Evolutionary conservation across 257 asterid genomes (phyloP), one percentile per base, ranked within the genome.

Genomic region (Apocynum venetum): DNA sequence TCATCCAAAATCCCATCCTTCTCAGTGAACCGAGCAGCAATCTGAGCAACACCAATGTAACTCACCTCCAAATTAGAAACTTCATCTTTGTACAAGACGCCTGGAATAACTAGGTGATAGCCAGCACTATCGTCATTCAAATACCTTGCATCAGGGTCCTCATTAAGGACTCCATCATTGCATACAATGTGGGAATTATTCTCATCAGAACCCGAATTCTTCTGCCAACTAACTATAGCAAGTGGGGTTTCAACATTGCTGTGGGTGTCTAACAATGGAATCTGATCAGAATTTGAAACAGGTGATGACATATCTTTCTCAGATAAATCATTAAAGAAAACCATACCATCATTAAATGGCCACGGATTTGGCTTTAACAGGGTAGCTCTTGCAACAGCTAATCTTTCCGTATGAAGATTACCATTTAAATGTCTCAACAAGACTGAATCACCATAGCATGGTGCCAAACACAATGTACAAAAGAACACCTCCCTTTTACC

Each of bases 291-390:
- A 67, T 80, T 73, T 19, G 83, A 65, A 71, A 65, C 74, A 77
- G 81, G 75, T 15, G 56, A 63, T 6, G 61, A 64, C 68, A 82
- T 71, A 68, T 78, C 84, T 56, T 84, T 73, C 81, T 85, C 91
- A 63, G 76, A 78, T 4, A 80, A 25, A 83, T 85, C 89, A 79
- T 85, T 82, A 77, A 94, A 94, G 91, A 94, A 91, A 84, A 91
- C 83, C 49, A 91, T 92, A 48, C 98, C 98, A 80, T 94, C 98
- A 60, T 80, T 87, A 73, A 94, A 94, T 1, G 98, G 98, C 95
- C 97, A 94, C 1, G 97, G 98, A 77, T 94, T 94, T n/a, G 90
- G 85, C 82, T 92, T 94, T 80, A 92, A 73, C 87, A 94, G 81
- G 3, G 97, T 94, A 71, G 84, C 86, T 77, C 90, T 88, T 36